Evolutionary conservation across 2,329 filamentous ascomycete species (phyloP).

Genomic region (Aspergillus ibericus): DNA sequence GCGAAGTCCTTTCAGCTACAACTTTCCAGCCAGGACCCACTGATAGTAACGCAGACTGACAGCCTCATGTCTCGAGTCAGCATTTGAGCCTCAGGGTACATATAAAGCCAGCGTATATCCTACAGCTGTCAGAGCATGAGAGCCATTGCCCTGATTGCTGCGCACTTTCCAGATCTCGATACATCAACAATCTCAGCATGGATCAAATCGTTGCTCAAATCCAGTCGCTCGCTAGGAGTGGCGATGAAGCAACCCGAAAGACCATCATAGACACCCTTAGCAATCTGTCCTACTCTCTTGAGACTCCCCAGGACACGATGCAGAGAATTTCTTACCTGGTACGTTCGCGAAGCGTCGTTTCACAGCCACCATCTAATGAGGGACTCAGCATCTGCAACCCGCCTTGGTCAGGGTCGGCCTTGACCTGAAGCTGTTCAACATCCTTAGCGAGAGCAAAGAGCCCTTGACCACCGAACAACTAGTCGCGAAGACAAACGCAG

Average conservation of each 20-base stretch:
- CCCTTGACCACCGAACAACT: neutral
- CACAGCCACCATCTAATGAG: neutral
- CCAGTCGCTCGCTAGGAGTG: neutral
- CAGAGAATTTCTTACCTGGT: neutral
- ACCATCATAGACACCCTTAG: neutral
- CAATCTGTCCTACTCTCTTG: neutral
- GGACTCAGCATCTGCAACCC: neutral
- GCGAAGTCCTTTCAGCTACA: too few relatives aligned
- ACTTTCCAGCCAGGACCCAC: too few relatives aligned
- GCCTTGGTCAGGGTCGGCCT: neutral
- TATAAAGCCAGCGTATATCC: too few relatives aligned
- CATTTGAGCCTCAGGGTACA: too few relatives aligned
- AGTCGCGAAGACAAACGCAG: neutral
- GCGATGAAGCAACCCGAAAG: neutral
- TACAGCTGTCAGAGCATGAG: too few relatives aligned
- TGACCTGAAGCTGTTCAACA: slow-evolving; percentile 2
- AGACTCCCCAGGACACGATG: neutral
- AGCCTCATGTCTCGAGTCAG: too few relatives aligned
- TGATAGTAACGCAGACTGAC: too few relatives aligned
- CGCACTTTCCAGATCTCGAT: too few relatives aligned
- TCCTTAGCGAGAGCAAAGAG: neutral
- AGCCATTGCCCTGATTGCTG: too few relatives aligned
- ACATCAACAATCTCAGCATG: too few relatives aligned
- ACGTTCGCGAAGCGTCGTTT: neutral
- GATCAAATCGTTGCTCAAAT: too few relatives aligned